Conservation (phyloP, 148 eudicot genomes). For the Rheum nobile region DNA sequence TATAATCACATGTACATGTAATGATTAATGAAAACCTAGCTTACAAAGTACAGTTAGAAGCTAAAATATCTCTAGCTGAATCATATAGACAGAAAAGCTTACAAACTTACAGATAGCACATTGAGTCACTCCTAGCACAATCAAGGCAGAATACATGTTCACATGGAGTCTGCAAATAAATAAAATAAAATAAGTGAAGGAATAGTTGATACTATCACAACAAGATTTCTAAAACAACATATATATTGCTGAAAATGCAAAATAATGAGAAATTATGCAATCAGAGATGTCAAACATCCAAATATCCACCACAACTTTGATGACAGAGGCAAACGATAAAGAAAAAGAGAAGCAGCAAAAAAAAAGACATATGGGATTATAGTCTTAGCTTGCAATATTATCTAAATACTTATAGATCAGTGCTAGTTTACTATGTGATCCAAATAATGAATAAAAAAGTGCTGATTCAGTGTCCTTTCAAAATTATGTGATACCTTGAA, state of each 20-base stretch:
- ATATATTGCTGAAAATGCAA: neutral
- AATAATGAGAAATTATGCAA: neutral
- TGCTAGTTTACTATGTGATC: neutral
- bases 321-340: neutral
- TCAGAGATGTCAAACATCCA: neutral
- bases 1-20: neutral
- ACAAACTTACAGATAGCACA: constrained; percentile 82
- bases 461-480: neutral
- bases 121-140: constrained; percentile 96
- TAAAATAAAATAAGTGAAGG: too few relatives aligned
- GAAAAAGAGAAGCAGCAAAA: neutral
- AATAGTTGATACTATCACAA: too few relatives aligned
- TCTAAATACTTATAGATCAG: too few relatives aligned
- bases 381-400: too few relatives aligned
- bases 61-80: neutral
- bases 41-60: neutral
- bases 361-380: too few relatives aligned
- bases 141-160: constrained; percentile 97
- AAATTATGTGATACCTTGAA: neutral
- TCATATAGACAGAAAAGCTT: neutral
- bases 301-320: neutral
- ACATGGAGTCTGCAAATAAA: constrained; percentile 82
- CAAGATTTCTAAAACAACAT: too few relatives aligned
- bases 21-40: neutral
- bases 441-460: neutral